Base-by-base conservation (phyloP, 805 yeast species). In the Saccharomycopsis sp. region DNA sequence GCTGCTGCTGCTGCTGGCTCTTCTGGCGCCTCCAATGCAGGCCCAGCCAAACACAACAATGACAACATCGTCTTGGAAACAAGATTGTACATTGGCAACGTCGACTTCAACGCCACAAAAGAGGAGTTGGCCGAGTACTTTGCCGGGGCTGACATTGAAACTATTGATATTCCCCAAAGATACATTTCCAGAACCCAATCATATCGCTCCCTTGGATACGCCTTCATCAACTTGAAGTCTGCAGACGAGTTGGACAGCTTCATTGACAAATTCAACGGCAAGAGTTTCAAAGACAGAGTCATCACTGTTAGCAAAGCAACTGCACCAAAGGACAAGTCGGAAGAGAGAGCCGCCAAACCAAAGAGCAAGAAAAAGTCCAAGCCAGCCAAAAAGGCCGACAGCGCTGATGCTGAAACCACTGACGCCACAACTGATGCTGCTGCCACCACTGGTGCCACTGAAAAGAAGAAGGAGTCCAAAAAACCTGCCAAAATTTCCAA, bases 41-140 rank as follows among this genome's bases (percentile, higher is more conserved):
- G n/a, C n/a, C n/a, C n/a, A n/a, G n/a, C 27, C n/a, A n/a, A 25
- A 25, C 27, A 25, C 12, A 17, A 31, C 9, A 34, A 27, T 20
- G 38, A 41, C n/a, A 36, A 37, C 12, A 35, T 47, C 25, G 36
- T 41, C 23, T 41, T 46, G 21, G 38, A 60, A 49, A 64, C 77
- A 49, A 80, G 80, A 50, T 63, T 82, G 29, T 73, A 77, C 48
- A 67, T 82, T 44, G 75, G 77, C 44, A 77, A 74, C 50, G 65
- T 76, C 44, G 83, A 77, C 43, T 86, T 83, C 43, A 70, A 71
- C 46, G 67, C 68, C 22, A 65, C 72, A 31, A 79, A 77, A 55
- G 69, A 67, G 5, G 78, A 77, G 48, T 56, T 77, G 45, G 64
- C 64, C 40, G 68, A 63, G 32, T 65, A 71, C 50, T 75, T 76